Evolutionary conservation across 2,329 filamentous ascomycete species (phyloP), one percentile per base, ranked within the genome.

Genomic region (Capronia epimyces): DNA sequence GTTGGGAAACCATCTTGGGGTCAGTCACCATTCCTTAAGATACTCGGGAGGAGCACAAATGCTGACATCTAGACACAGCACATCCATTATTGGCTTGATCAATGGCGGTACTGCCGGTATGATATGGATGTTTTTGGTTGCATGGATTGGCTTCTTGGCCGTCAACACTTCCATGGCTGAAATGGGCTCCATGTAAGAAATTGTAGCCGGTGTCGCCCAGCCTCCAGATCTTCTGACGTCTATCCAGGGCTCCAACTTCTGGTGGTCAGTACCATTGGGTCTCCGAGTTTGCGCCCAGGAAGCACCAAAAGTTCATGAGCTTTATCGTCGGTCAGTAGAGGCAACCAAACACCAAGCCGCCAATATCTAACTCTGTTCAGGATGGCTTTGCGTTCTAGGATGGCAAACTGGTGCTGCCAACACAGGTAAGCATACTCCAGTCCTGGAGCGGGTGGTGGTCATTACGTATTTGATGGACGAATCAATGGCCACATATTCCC

Each of bases 91-190:
- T 36, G 55, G 56, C 36, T 45, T 61, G 18, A 54, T 57, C 49
- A 78, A 78, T 56, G 77, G 77, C 6, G 78, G 77, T 12, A 72
- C 74, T 2, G 58, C 54, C 4, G 77, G 76, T 20, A 66, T 79
- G 9, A 71, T 80, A 34, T 81, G 75, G 68, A 70, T 75, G 3
- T 79, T 72, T 48, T 52, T 79, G 1, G 62, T 75, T 29, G 70
- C 70, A 9, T 75, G 74, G 70, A 59, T 71, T 25, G 75, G 75
- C 1, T 69, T 72, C 32, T 56, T 69, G 2, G 47, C 66, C 3
- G 67, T 71, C 27, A 69, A 68, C 49, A 62, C 66, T 0, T 74
- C 71, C 2, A 70, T 77, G 66, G 72, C 73, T 5, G 75, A 77
- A 56, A 74, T 77, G 68, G 73, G 72, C 1, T 75, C 71, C 3